Evolutionary conservation across 441 rosid genomes (phyloP).

Genomic region (Rhodomyrtus psidioides): DNA sequence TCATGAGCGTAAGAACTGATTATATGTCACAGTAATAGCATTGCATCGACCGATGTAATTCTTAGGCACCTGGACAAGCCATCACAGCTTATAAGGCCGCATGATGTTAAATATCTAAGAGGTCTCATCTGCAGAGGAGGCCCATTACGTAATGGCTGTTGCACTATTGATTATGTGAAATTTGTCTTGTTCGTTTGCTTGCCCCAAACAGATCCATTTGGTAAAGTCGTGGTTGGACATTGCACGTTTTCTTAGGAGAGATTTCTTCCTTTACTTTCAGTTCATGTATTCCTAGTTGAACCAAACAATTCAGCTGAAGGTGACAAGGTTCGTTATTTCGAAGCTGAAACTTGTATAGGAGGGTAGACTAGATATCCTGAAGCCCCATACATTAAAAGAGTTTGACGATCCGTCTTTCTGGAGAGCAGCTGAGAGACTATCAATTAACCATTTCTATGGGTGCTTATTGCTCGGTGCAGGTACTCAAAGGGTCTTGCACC

Average conservation of each 20-base stretch:
- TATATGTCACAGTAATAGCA: not conserved
- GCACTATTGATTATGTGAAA: not conserved
- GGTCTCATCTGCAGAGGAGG: not conserved
- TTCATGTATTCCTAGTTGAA: not conserved
- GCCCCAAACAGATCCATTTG: not conserved
- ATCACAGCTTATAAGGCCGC: not conserved
- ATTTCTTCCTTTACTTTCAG: not conserved
- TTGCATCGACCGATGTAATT: not conserved
- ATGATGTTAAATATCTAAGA: not conserved
- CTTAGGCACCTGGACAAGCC: not conserved
- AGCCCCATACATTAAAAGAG: not conserved
- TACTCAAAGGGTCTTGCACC: conserved; percentile 51
- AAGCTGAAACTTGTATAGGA: not conserved
- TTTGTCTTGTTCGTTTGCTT: not conserved
- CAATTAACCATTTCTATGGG: not conserved
- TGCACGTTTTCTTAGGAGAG: not conserved
- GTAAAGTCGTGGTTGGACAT: not conserved
- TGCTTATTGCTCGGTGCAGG: conserved; percentile 26
- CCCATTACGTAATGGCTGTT: not conserved
- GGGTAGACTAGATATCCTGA: not conserved
- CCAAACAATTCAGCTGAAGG: not conserved
- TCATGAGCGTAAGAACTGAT: not conserved
- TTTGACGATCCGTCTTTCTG: not conserved
- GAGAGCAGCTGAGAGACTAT: not conserved
- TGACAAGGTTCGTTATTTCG: not conserved